Evolutionary conservation across 108 stramenopile species (phyloP), one percentile per base, ranked within the genome.

Genomic region (Schizochytrium sp.): DNA sequence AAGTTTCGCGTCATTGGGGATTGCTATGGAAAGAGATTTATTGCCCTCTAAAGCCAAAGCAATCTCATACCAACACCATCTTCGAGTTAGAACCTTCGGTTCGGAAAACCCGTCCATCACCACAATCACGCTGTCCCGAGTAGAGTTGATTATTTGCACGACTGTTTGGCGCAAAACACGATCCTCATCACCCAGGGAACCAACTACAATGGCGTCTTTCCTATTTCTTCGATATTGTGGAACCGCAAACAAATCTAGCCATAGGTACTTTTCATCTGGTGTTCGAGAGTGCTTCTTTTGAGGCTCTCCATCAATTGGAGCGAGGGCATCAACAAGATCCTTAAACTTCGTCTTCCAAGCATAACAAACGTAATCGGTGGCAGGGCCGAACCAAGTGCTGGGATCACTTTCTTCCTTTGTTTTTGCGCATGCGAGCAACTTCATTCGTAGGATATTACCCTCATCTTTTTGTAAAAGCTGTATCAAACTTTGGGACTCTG

Each of bases 61-160:
- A 8, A 69, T 69, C 64, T 69, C 64, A 42, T 42, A 69, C 64
- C 64, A 69, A 42, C 64, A 69, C 64, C 64, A 69, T 8, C 64
- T 69, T 7, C 64, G 64, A n/a, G 40, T 42, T 8, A 69, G 64
- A 13, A 69, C 8, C 5, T 42, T 8, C 12, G 64, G 64, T 42
- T 69, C n/a, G 8, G 40, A 42, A 38, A 38, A 69, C 8, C n/a
- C 5, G 64, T 69, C n/a, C 0, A 69, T 42, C 8, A 69, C 64
- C 41, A 69, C 64, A 2, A 69, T 7, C 0, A 69, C 64, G 1
- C 44, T 42, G 0, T n/a, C 64, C 8, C 41, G 64, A 38, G 15
- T n/a, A 2, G 64, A 0, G 64, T 0, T 8, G n/a, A 69, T 5
- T 38, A 3, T 15, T 7, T 3, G 41, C 5, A 38, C 5, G 2